Percentiles rank a stretch among this genome's conserved stretches.
Conservation (phyloP, 2,329 filamentous ascomycete genomes). For the Sphaceloma murrayae region DNA sequence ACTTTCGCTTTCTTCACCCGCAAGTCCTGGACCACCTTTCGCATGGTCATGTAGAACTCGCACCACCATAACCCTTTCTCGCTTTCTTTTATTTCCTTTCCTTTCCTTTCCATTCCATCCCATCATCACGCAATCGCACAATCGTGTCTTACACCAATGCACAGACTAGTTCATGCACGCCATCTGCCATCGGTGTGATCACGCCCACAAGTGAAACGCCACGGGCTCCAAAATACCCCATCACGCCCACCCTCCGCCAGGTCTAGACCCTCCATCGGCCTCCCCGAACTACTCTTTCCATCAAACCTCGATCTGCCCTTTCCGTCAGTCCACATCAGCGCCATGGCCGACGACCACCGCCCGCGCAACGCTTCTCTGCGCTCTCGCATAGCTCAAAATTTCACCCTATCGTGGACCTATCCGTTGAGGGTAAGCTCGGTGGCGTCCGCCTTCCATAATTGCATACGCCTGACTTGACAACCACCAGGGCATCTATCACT, state of each 20-base stretch:
- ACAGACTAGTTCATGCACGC: too few species aligned
- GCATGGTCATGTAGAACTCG: too few species aligned
- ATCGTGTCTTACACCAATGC: too few species aligned
- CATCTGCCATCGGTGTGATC: background rate
- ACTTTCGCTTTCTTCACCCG: slow-evolving; percentile 1
- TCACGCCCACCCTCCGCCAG: background rate
- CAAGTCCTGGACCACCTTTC: background rate
- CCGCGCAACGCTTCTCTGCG: background rate
- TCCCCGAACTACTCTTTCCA: background rate
- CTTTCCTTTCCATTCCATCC: too few species aligned
- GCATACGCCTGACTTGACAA: slow-evolving; percentile 1
- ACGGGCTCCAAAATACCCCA: too few species aligned
- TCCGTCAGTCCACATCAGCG: background rate
- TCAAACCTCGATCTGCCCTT: background rate
- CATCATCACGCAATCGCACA: too few species aligned
- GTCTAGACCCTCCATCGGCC: slow-evolving; percentile 3
- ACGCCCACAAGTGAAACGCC: background rate
- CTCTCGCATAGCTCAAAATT: slow-evolving; percentile 21
- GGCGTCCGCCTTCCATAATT: background rate
- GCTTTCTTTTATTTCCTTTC: too few species aligned
- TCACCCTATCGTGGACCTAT: slow-evolving; percentile 28
- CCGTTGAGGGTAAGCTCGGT: slow-evolving; percentile 24
- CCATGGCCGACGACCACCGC: background rate
- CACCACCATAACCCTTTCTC: background rate
- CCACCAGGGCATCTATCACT: slow-evolving; percentile 73